A percentile compares a stretch with the other conserved stretches of the same genome.
Conservation (phyloP, 2,329 filamentous ascomycete genomes). For the Aspergillus sp. region DNA sequence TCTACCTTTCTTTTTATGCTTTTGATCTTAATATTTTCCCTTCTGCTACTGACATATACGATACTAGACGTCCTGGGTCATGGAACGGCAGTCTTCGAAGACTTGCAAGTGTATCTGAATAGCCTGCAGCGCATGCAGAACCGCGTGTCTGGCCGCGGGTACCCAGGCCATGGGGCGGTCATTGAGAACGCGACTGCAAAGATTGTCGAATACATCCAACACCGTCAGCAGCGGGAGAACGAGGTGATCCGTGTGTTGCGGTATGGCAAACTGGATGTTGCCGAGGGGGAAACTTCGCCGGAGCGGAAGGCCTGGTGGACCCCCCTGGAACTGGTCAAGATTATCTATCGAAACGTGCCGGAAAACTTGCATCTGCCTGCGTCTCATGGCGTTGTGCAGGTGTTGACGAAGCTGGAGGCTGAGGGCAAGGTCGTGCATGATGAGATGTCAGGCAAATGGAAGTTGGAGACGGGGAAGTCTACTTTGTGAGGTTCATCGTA, state of each 20-base stretch:
- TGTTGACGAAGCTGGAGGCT: constrained; percentile 71
- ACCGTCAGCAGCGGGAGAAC: constrained; percentile 74
- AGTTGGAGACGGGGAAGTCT: constrained; percentile 25
- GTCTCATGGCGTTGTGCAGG: constrained; percentile 70
- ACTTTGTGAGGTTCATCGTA: constrained; percentile 25
- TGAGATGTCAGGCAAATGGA: constrained; percentile 27
- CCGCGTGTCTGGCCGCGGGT: constrained; percentile 63
- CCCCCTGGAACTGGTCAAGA: constrained; percentile 78
- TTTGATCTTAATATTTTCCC: constrained; percentile 2
- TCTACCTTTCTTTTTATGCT: background rate
- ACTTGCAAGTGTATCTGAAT: constrained; percentile 65
- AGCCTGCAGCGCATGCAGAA: constrained; percentile 68
- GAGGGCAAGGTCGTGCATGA: constrained; percentile 64
- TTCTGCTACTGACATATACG: background rate
- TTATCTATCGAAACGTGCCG: constrained; percentile 79
- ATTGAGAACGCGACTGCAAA: constrained; percentile 69
- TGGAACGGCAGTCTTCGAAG: constrained; percentile 81
- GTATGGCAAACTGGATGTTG: constrained; percentile 36
- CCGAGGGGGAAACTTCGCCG: constrained; percentile 32
- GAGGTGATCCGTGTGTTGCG: constrained; percentile 68
- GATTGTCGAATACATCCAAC: constrained; percentile 78
- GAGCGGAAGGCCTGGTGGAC: constrained; percentile 53
- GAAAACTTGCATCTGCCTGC: constrained; percentile 74
- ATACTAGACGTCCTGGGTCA: constrained; percentile 70
- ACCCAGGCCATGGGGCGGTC: constrained; percentile 83